Evolutionary conservation across 2,329 filamentous ascomycete genomes (phyloP).

Genomic region (Coniochaeta sp.): DNA sequence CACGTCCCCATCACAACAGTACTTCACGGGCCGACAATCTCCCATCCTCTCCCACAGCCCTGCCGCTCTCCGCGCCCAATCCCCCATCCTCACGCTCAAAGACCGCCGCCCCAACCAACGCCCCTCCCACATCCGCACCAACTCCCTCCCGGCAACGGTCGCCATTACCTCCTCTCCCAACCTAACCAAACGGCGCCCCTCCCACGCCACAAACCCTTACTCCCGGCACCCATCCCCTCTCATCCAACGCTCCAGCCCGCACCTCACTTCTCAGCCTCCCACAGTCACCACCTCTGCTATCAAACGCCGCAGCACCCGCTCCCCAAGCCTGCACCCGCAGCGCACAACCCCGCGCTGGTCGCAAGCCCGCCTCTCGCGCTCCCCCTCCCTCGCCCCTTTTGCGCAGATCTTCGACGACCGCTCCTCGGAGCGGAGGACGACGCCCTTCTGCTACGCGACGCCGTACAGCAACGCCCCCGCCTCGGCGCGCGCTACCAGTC

Average conservation of each 20-base stretch:
- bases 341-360: constrained; percentile 52
- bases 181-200: constrained; percentile 35
- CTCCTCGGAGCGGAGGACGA: constrained; percentile 32
- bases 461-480: constrained; percentile 59
- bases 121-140: no score
- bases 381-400: constrained; percentile 26
- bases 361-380: constrained; percentile 23
- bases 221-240: constrained; percentile 33
- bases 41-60: constrained; percentile 28
- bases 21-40: constrained; percentile 27
- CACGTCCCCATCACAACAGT: constrained; percentile 33
- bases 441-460: constrained; percentile 68
- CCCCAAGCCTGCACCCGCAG: constrained; percentile 41
- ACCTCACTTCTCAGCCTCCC: constrained; percentile 24
- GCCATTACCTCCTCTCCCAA: constrained; percentile 31
- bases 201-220: constrained; percentile 26
- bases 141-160: no score
- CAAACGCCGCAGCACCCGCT: constrained; percentile 44
- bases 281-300: constrained; percentile 12
- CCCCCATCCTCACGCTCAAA: constrained; percentile 28
- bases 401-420: constrained; percentile 28
- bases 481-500: constrained; percentile 20
- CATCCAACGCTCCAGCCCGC: constrained; percentile 20
- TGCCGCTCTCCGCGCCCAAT: constrained; percentile 28
- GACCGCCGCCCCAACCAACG: constrained; percentile 43